Percentiles rank a stretch among this genome's conserved stretches.
These are phyloP conservation scores for Xylaria sp. DNA, from an alignment of 2,329 filamentous ascomycete genomes.

Conservation along the genomic window DNA sequence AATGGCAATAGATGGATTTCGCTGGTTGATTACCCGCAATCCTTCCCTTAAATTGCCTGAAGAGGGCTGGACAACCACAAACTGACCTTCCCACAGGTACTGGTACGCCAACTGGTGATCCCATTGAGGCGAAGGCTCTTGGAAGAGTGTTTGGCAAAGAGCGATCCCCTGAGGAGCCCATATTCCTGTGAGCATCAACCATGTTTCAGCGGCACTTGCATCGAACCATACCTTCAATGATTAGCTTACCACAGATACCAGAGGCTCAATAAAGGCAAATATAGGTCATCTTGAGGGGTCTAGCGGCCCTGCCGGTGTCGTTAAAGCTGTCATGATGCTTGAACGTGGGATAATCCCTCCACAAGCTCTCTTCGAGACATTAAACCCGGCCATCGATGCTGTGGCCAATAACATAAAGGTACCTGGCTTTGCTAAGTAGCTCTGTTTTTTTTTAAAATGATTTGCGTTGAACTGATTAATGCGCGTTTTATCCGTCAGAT, in stretches of 20 bases:
- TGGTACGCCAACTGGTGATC: background rate
- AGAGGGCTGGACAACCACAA: background rate
- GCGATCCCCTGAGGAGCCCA: background rate
- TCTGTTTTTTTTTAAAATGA: background rate
- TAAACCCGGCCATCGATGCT: background rate
- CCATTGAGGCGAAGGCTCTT: background rate
- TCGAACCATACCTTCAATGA: background rate
- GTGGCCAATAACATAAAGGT: background rate
- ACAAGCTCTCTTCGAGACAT: background rate
- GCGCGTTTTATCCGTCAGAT: too few relatives aligned
- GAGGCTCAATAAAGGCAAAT: background rate
- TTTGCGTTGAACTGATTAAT: too few relatives aligned
- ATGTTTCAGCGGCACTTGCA: background rate
- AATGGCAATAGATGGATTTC: background rate
- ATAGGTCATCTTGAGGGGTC: background rate
- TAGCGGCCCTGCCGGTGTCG: background rate
- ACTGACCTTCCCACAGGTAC: background rate
- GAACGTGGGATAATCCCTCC: background rate
- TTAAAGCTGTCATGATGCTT: background rate
- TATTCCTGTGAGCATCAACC: background rate
- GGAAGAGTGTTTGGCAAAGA: background rate
- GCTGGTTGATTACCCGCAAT: too few relatives aligned
- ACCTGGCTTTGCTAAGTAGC: background rate
- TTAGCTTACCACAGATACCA: too few relatives aligned
- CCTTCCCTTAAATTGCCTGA: too few relatives aligned